Base-by-base conservation (phyloP, 768 basidiomycete genomes). In the Tylopilus intermedius region DNA sequence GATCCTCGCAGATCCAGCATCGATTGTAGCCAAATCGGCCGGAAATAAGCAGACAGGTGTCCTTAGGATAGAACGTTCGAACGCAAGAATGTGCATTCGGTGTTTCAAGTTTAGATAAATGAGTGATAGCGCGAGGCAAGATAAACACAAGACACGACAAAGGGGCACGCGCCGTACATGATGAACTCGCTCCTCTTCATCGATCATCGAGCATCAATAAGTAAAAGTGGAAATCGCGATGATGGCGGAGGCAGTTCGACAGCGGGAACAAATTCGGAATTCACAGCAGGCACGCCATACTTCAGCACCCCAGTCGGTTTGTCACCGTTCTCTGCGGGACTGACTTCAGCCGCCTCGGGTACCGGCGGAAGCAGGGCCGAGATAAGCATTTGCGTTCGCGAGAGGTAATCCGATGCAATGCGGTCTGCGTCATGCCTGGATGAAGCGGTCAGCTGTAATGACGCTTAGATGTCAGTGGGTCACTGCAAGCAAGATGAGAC, bases 151-250 rank as follows among this genome's bases (percentile, higher is more conserved):
- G 38, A 30, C 50, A 47, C 33, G 43, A 48, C 48, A 30, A 55
- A 33, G 38, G 46, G 39, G 56, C 62, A 58, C 53, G 56, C 52
- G 54, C 44, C 55, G 29, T 52, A 56, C 61, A 54, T 21, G 57
- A 55, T 57, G 53, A 54, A 60, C 56, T 35, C 24, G 50, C 45
- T 49, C 51, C 50, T 49, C 41, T 51, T 33, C 51, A 57, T 53
- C 41, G 38, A 58, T 63, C 58, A 68, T 54, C 63, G 60, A 50
- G 47, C 45, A 49, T 80, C 84, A 52, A 88, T 75, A 51, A 90
- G 74, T 43, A 92, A 70, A 62, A 90, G 72, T 14, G 87, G 87
- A 69, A 92, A 89, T 52, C 90, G 76, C 40, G 86, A 76, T 38
- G 83, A 82, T 15, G 88, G 81, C 58, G 86, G 88, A 21, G 82